Base-by-base conservation (phyloP, 805 yeast species). In the Candida andamanensis region DNA sequence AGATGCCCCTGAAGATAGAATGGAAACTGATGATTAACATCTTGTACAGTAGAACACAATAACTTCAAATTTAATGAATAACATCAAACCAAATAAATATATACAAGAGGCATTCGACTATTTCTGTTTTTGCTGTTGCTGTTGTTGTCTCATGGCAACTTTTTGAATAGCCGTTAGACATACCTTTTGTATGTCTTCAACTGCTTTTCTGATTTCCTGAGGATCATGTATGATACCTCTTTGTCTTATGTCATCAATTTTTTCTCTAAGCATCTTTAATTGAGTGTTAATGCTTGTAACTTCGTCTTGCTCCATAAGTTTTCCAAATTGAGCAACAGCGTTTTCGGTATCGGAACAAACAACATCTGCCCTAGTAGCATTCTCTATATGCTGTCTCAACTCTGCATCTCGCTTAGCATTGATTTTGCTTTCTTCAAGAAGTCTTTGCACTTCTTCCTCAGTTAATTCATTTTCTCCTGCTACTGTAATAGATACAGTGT, bases 261-360 rank as follows among this genome's bases (percentile, higher is more conserved):
- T 55, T 6, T 5, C 15, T 26, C 56, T 47, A 25, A 64, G 49
- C 0, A 33, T 45, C 11, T 29, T 37, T 1, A 63, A 37, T 21
- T 32, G 40, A 2, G 16, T 29, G 5, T 24, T 20, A 10, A 65
- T 58, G 6, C 23, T 33, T 1, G 40, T 37, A 52, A 67, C 72
- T 47, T 80, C 86, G 39, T 63, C 75, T 5, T 52, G 40, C 4
- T 56, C 61, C 69, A 76, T 68, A 6, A 58, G 39, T 6, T 59
- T 56, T 6, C 71, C 69, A 51, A 82, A 86, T 62, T 85, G 95
- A 44, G 67, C 67, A 41, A 92, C 65, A 7, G 95, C 90, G 60
- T 73, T 72, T 59, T 87, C 96, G 31, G 95, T 86, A 58, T 92
- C 98, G 49, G 82, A 80, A 46, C 86, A 76, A 31, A 81, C 69